phyloP scores from a whole-genome alignment of 2,329 filamentous ascomycete species.

The Aspergillus sp. region DNA sequence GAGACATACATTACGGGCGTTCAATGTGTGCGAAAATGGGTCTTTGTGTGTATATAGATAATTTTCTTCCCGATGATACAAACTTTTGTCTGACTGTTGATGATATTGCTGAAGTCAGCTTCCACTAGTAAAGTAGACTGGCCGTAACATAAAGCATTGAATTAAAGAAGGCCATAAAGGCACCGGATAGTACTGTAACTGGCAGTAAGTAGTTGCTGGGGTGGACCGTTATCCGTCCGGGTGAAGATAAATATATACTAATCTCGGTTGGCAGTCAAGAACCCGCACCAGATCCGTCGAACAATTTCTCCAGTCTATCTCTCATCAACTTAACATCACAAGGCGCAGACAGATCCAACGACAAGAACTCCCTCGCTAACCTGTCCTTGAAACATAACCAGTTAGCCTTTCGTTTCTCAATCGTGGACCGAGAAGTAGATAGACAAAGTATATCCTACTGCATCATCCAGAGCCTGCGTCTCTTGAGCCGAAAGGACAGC shows the following conservation, averaged over 20 bases:
- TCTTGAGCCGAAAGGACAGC: slow-evolving; percentile 67
- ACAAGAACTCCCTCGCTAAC: slow-evolving; percentile 23
- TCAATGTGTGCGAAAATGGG: slow-evolving; percentile 24
- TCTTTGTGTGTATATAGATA: slow-evolving; percentile 29
- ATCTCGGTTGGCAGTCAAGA: background rate
- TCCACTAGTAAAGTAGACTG: background rate
- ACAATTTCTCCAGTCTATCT: slow-evolving; percentile 12
- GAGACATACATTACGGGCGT: slow-evolving; percentile 23
- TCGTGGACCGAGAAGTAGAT: background rate
- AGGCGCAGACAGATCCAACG: slow-evolving; percentile 15
- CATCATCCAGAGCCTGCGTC: slow-evolving; percentile 65
- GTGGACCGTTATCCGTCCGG: background rate
- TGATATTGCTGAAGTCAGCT: too few relatives aligned
- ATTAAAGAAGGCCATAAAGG: too few relatives aligned
- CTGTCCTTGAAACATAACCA: slow-evolving; percentile 11
- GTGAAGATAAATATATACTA: slow-evolving; percentile 10
- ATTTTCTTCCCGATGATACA: slow-evolving; percentile 18
- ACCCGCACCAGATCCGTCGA: slow-evolving; percentile 1
- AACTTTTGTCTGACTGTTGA: slow-evolving; percentile 5
- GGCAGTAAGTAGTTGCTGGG: too few relatives aligned
- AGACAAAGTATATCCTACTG: slow-evolving; percentile 47
- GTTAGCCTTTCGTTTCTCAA: background rate
- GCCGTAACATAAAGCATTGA: too few relatives aligned
- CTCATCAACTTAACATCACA: slow-evolving; percentile 1
- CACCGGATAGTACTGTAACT: too few relatives aligned